Evolutionary conservation across 2,329 filamentous ascomycete genomes (phyloP).

Genomic region (Colletotrichum sp.): DNA sequence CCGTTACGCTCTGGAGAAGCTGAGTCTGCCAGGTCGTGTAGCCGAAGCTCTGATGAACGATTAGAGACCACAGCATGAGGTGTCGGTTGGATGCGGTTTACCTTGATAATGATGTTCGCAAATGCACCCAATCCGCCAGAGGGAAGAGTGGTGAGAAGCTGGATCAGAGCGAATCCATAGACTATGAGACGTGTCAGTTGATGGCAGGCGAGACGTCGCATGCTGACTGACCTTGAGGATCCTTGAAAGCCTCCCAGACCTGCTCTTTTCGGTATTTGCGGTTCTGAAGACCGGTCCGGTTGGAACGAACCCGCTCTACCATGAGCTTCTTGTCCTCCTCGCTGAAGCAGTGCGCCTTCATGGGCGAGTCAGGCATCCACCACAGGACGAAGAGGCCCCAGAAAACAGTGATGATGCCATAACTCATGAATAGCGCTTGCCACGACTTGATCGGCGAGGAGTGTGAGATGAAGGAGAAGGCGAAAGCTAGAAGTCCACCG

Average conservation of each 20-base stretch:
- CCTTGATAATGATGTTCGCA: constrained; percentile 74
- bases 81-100: not conserved
- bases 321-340: constrained; percentile 41
- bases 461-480: constrained; percentile 32
- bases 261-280: constrained; percentile 41
- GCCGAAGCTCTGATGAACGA: constrained; percentile 50
- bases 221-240: constrained; percentile 25
- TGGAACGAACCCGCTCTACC: constrained; percentile 40
- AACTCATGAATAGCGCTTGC: constrained; percentile 47
- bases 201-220: not conserved
- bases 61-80: not conserved
- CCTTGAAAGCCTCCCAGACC: constrained; percentile 39
- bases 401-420: constrained; percentile 39
- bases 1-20: constrained; percentile 76
- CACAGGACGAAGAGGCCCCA: constrained; percentile 40
- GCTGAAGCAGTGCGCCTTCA: constrained; percentile 54
- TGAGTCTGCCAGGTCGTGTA: constrained; percentile 73
- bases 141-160: constrained; percentile 74
- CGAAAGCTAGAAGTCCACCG: constrained; percentile 43
- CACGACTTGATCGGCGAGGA: constrained; percentile 36
- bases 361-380: constrained; percentile 55
- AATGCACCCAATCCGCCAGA: constrained; percentile 77
- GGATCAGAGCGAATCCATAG: constrained; percentile 68
- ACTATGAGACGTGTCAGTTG: constrained; percentile 18
- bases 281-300: constrained; percentile 38